Conservation (phyloP, 108 stramenopile species). For the Conticribra weissflogii region DNA sequence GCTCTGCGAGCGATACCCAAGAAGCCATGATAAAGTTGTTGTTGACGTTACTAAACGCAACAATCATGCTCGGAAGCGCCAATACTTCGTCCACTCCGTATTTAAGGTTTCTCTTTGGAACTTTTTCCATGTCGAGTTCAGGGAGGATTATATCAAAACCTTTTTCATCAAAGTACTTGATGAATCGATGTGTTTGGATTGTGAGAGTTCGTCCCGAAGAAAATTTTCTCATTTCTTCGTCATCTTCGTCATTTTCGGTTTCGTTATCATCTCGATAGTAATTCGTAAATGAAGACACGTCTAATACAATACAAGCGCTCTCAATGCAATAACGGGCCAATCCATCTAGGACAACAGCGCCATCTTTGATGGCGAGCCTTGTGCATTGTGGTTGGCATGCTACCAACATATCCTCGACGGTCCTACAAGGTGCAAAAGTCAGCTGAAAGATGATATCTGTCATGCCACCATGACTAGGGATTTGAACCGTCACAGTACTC, state of each 20-base stretch:
- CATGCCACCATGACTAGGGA: constrained; percentile 11
- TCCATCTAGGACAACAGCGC: constrained; percentile 18
- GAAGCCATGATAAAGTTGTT: constrained; percentile 11
- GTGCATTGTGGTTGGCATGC: constrained; percentile 27
- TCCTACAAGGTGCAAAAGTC: constrained; percentile 12
- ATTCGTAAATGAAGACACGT: constrained; percentile 16
- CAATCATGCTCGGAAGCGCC: constrained; percentile 18
- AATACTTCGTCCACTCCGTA: constrained; percentile 20
- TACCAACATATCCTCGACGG: constrained; percentile 14
- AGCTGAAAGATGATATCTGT: constrained; percentile 10
- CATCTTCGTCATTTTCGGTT: constrained; percentile 6
- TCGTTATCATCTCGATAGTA: constrained; percentile 7
- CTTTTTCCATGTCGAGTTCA: constrained; percentile 21
- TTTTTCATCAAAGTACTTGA: constrained; percentile 22
- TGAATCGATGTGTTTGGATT: constrained; percentile 12
- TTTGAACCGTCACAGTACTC: constrained; percentile 27
- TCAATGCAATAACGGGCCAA: constrained; percentile 31
- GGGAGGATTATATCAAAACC: constrained; percentile 34
- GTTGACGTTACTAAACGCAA: constrained; percentile 10
- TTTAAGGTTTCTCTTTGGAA: constrained; percentile 13
- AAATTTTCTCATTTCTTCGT: constrained; percentile 10
- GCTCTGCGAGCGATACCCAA: constrained; percentile 1
- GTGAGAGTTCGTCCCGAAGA: constrained; percentile 10
- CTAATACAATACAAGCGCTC: constrained; percentile 16
- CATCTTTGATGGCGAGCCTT: constrained; percentile 22